Base-by-base conservation (phyloP, 306 rosid genomes). In the Purshia tridentata region DNA sequence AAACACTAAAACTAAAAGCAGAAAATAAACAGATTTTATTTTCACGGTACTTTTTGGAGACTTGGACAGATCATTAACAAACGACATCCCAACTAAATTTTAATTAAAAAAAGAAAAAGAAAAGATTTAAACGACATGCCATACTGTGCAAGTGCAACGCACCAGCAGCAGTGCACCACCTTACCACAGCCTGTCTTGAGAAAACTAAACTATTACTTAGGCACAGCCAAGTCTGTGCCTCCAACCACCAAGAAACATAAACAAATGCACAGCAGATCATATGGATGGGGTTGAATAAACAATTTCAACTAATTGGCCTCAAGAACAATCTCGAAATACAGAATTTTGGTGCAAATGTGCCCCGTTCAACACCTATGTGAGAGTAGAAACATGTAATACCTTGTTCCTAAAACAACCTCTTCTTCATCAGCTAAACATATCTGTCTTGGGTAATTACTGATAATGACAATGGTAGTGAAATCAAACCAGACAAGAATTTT, bases 381-480 rank as follows among this genome's bases (percentile, higher is more conserved):
- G 49, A 19, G 74, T 42, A 55, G 23, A 22, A 39, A 51, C 15
- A 50, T 44, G 65, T 47, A 39, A 63, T 6, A 46, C 37, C 72
- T 46, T 56, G 72, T 60, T 72, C 76, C 75, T 76, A 60, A 60
- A 52, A 60, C 72, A 59, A 73, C 56, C 65, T 53, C 78, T 47
- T n/a, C 54, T 20, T 59, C 65, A 56, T 58, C 74, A 6, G 69
- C 72, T 53, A 70, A 73, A 60, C 69, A 51, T 71, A 45, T n/a
- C n/a, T 3, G 62, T 65, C 65, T 44, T 44, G 44, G 19, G 48
- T 16, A 35, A 58, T 45, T 37, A 45, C 60, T 6, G 54, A 61
- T 46, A 77, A 63, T 22, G 60, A 47, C 13, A 59, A 63, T 39
- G 60, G 41, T 35, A 73, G 79, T 9, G 51, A 56, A 44, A 23